phyloP scores from a whole-genome alignment of 805 yeast species.

The Zygotorulaspora chibaensis region DNA sequence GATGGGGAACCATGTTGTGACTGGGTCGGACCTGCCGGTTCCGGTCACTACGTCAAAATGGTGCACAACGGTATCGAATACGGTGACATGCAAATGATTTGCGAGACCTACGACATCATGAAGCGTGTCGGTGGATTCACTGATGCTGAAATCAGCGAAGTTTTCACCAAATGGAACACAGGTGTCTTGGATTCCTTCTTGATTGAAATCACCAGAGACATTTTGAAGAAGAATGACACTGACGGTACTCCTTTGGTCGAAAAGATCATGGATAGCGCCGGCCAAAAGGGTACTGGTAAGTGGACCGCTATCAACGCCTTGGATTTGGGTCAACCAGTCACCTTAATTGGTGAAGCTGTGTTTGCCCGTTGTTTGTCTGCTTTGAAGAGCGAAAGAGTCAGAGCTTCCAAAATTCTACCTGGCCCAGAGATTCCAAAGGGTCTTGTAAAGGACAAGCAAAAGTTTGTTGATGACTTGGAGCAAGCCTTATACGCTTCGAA shows the following conservation, averaged over 20 bases:
- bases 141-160: constrained; percentile 90
- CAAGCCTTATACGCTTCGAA: constrained; percentile 98
- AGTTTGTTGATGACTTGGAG: constrained; percentile 88
- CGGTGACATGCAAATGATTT: constrained; percentile 99
- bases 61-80: constrained; percentile 99
- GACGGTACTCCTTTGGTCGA: constrained; percentile 93
- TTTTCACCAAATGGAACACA: constrained; percentile 88
- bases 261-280: constrained; percentile 94
- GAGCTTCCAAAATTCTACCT: constrained; percentile 70
- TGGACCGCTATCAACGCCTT: constrained; percentile 99
- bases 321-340: constrained; percentile 97
- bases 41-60: constrained; percentile 99
- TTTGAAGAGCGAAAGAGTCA: constrained; percentile 81
- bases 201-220: constrained; percentile 94
- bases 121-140: constrained; percentile 89
- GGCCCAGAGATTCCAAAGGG: constrained; percentile 73
- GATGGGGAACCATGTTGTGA: constrained; percentile 99
- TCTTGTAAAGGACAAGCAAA: constrained; percentile 67
- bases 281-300: constrained; percentile 99
- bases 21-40: constrained; percentile 99
- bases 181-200: constrained; percentile 97
- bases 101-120: constrained; percentile 95
- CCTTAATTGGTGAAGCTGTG: constrained; percentile 98
- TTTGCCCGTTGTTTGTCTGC: constrained; percentile 95
- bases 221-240: constrained; percentile 79